These are phyloP conservation scores for Lactifluus subvellereus DNA, from an alignment of 768 basidiomycete genomes.

Conservation along the genomic window DNA sequence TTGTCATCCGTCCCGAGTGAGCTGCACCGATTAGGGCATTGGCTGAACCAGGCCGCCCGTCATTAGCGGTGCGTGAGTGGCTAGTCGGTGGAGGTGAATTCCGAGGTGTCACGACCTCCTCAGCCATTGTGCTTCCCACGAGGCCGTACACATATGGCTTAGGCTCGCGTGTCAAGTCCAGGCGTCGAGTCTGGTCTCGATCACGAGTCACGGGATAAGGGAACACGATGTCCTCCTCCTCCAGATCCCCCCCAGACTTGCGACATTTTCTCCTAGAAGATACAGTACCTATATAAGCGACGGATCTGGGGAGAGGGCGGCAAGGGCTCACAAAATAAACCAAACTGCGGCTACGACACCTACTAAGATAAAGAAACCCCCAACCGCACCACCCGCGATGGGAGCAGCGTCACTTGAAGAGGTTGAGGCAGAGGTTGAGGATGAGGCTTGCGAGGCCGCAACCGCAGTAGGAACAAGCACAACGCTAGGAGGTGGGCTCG, in stretches of 20 bases:
- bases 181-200: conserved; percentile 7
- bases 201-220: conserved; percentile 23
- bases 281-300: neutral
- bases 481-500: conserved; percentile 11
- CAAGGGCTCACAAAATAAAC: conserved; percentile 17
- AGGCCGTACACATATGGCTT: conserved; percentile 22
- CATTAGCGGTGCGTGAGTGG: neutral
- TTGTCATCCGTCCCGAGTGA: neutral
- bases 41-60: conserved; percentile 9
- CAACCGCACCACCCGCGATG: conserved; percentile 19
- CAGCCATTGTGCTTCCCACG: conserved; percentile 16
- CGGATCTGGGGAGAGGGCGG: neutral
- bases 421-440: neutral
- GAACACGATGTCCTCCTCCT: conserved; percentile 21
- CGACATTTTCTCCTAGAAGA: conserved; percentile 15
- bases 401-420: conserved; percentile 3
- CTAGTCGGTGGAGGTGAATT: conserved; percentile 3
- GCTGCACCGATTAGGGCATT: conserved; percentile 6
- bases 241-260: neutral
- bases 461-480: neutral
- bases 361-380: conserved; percentile 18
- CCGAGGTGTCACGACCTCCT: neutral
- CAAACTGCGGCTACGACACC: conserved; percentile 10
- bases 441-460: neutral
- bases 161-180: conserved; percentile 18